phyloP scores from a whole-genome alignment of 441 rosid genomes.

The Lagerstroemia fauriei region DNA sequence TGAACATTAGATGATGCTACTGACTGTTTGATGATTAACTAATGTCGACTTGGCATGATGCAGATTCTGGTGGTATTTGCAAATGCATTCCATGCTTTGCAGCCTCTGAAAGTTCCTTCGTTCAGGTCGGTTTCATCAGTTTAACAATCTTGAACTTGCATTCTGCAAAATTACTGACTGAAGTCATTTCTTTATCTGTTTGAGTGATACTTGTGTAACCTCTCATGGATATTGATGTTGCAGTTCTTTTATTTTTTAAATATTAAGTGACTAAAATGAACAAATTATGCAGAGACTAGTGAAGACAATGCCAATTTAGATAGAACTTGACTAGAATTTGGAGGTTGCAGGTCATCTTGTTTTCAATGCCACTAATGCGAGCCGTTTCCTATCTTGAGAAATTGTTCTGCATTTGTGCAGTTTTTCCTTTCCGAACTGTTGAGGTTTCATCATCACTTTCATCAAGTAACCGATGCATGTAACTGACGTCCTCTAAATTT shows the following conservation, averaged over 20 bases:
- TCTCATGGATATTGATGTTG: background rate
- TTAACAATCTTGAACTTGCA: background rate
- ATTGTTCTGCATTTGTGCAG: background rate
- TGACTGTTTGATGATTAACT: background rate
- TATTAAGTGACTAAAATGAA: background rate
- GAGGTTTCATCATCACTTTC: background rate
- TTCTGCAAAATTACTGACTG: background rate
- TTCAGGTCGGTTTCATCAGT: slow-evolving; percentile 65
- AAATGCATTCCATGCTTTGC: slow-evolving; percentile 79
- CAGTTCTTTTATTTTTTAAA: background rate
- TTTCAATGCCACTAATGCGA: background rate
- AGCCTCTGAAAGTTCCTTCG: slow-evolving; percentile 89
- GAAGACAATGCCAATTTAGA: background rate
- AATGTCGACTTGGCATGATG: slow-evolving; percentile 13
- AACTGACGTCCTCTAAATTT: background rate
- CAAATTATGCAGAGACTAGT: background rate
- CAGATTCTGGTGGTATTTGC: slow-evolving; percentile 90
- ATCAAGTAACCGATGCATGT: background rate
- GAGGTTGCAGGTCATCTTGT: background rate
- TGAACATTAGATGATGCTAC: background rate
- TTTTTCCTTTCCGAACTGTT: background rate
- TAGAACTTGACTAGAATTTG: background rate
- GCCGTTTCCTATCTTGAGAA: background rate
- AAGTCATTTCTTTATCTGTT: background rate
- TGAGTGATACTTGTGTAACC: background rate